Percentiles rank a stretch among this genome's conserved stretches.
These are phyloP conservation scores for Murraya paniculata DNA, from an alignment of 345 rosid genomes.

Conservation along the genomic window DNA sequence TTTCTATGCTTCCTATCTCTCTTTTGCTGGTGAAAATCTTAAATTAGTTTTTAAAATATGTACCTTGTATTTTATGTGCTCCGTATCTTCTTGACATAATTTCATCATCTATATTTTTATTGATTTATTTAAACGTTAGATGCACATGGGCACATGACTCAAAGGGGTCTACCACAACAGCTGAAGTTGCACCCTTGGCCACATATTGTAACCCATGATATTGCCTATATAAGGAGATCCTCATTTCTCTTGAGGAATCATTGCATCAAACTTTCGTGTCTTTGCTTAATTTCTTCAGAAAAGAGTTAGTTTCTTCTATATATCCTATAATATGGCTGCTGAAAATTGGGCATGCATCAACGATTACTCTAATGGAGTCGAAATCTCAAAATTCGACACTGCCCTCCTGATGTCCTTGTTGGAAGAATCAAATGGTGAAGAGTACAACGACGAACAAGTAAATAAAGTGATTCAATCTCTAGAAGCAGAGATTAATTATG, in stretches of 20 bases:
- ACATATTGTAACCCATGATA: background rate
- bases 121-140: background rate
- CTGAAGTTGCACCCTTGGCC: background rate
- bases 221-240: background rate
- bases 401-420: slow-evolving; percentile 37
- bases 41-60: background rate
- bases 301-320: background rate
- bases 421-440: slow-evolving; percentile 36
- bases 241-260: background rate
- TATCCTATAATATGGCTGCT: slow-evolving; percentile 25
- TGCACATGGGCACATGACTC: background rate
- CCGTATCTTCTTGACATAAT: background rate
- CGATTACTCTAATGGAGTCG: slow-evolving; percentile 7
- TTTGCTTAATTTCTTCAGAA: background rate
- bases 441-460: slow-evolving; percentile 37
- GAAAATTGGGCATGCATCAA: slow-evolving; percentile 7
- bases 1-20: background rate
- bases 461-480: slow-evolving; percentile 44
- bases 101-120: background rate
- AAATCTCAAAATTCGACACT: slow-evolving; percentile 28
- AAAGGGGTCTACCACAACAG: background rate
- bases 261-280: background rate
- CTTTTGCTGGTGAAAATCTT: background rate
- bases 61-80: background rate
- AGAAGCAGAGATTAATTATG: slow-evolving; percentile 45